Base-by-base conservation (phyloP, 2,329 filamentous ascomycete species). In the Pseudofabraea citricarpa region DNA sequence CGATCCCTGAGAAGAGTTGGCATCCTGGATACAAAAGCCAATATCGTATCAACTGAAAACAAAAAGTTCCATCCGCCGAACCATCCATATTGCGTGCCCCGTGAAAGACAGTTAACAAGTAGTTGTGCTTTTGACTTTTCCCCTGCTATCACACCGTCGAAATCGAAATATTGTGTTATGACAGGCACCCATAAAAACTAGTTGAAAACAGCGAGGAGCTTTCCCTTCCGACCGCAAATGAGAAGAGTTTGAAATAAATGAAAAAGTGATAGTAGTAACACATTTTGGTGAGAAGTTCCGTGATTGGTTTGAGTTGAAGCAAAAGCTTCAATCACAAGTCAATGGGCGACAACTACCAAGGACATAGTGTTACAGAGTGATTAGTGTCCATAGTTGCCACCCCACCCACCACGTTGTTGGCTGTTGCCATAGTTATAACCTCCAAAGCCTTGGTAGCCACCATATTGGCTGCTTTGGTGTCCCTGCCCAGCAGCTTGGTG, bases 371-470 rank as follows among this genome's bases (percentile, higher is more conserved):
- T 56, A 54, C 53, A 40, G 40, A 40, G 41, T 38, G 46, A 56
- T 59, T 60, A 61, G 48, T 62, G 55, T 56, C 56, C 55, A 48
- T 72, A 73, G 58, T 71, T 72, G 52, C 63, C 64, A 52, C 70
- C 69, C 70, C 70, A 74, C 43, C 70, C 70, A 47, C 69, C 69
- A 36, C 70, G 67, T 32, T 49, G 48, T 40, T 61, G 58, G 45
- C 65, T 66, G 36, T 64, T 67, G 36, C 58, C 57, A 42, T 62
- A 61, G 44, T 67, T 61, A 42, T 58, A 63, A 36, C 64, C 65
- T 36, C 67, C 70, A 60, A 59, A 69, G 61, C 48, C 69, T 65
- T 60, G 71, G 49, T 70, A 68, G 45, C 63, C 67, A 45, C 60
- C 58, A 54, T 64, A 62, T 59, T 72, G 70, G 58, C 58, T 63